Percentiles rank a stretch among this genome's conserved stretches.
Evolutionary conservation across 257 asterid species (phyloP).

Genomic region (Mitragyna speciosa): DNA sequence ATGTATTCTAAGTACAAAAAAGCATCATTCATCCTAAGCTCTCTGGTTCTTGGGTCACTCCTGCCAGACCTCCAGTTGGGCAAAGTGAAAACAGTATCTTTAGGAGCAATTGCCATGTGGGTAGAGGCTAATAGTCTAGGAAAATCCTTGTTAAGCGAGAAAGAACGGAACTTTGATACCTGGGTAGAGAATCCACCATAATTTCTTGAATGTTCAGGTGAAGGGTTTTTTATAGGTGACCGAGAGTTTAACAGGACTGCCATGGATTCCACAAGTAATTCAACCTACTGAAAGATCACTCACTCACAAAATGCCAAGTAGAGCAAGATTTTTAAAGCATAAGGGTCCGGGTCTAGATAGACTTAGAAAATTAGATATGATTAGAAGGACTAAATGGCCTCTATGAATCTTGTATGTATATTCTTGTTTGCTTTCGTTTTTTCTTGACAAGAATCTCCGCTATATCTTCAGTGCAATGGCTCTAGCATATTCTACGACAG

Average conservation of each 20-base stretch:
- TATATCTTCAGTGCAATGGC: background rate
- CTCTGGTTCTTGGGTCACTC: conserved; percentile 56
- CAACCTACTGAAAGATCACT: background rate
- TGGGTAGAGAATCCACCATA: conserved; percentile 36
- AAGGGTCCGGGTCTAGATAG: conserved; percentile 1
- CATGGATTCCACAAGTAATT: conserved; percentile 31
- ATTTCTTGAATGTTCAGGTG: conserved; percentile 42
- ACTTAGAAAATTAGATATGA: background rate
- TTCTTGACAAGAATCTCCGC: too few species aligned
- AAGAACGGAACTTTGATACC: conserved; percentile 42
- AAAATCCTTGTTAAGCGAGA: conserved; percentile 33
- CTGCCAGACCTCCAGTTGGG: conserved; percentile 82
- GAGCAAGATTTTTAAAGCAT: background rate
- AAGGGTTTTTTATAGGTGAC: conserved; percentile 49
- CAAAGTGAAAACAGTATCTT: conserved; percentile 50
- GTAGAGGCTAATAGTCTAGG: conserved; percentile 46
- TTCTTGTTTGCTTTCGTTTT: too few species aligned
- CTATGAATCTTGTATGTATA: too few species aligned
- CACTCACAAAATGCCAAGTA: background rate
- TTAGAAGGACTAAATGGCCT: too few species aligned
- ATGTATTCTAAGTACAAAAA: conserved; percentile 70
- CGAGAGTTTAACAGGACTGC: conserved; percentile 58
- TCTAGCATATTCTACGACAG: background rate
- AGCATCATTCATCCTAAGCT: conserved; percentile 63
- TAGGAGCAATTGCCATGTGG: conserved; percentile 38